These are phyloP conservation scores for Termitomyces sp. DNA, from an alignment of 768 basidiomycete species.

Conservation along the genomic window DNA sequence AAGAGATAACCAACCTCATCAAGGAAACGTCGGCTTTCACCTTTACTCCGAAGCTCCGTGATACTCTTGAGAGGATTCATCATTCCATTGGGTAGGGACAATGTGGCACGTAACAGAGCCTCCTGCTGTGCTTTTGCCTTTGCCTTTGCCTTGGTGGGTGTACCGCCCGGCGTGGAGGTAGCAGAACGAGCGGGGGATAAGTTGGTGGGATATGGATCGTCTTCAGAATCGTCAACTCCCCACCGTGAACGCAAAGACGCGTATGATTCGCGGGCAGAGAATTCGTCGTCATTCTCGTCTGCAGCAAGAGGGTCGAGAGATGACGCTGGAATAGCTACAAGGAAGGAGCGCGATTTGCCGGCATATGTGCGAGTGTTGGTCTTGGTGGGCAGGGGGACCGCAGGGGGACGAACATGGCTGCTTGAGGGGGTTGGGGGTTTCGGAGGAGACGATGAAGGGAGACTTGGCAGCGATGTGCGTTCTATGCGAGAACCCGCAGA, in stretches of 20 bases:
- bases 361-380: slow-evolving; percentile 60
- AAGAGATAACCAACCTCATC: slow-evolving; percentile 85
- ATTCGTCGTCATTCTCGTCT: slow-evolving; percentile 41
- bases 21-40: slow-evolving; percentile 72
- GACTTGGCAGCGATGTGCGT: slow-evolving; percentile 32
- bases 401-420: slow-evolving; percentile 17
- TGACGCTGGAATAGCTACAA: slow-evolving; percentile 49
- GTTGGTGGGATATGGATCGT: slow-evolving; percentile 45
- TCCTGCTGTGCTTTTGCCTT: slow-evolving; percentile 26
- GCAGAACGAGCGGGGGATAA: slow-evolving; percentile 27
- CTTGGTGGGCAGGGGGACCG: slow-evolving; percentile 21
- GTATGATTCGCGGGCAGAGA: slow-evolving; percentile 66
- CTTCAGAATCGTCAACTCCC: slow-evolving; percentile 79
- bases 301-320: slow-evolving; percentile 17
- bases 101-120: slow-evolving; percentile 9
- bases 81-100: slow-evolving; percentile 45
- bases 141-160: slow-evolving; percentile 34
- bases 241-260: slow-evolving; percentile 66
- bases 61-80: slow-evolving; percentile 77
- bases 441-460: slow-evolving; percentile 23
- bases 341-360: slow-evolving; percentile 74
- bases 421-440: slow-evolving; percentile 16
- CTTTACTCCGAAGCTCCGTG: slow-evolving; percentile 74
- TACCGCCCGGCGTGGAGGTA: slow-evolving; percentile 27
- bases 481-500: slow-evolving; percentile 16